Evolutionary conservation across 192 early-diverging fungal genomes (phyloP).

Genomic region (Piromyces sp.): DNA sequence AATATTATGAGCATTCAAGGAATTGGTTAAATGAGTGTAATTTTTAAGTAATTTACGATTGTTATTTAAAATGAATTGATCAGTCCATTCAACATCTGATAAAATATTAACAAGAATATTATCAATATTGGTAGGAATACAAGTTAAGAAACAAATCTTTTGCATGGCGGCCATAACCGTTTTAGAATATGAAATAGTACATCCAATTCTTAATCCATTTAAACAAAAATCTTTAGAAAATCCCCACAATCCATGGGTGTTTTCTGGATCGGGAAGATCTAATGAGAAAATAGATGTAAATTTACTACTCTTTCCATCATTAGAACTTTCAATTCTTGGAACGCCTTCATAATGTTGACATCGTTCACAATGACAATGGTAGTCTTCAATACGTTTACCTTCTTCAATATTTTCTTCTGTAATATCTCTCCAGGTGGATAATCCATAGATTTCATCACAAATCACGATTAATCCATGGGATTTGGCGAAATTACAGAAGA

Average conservation of each 20-base stretch:
- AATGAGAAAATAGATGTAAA: conserved; percentile 49
- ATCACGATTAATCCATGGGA: conserved; percentile 41
- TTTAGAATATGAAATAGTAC: background rate
- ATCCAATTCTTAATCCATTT: background rate
- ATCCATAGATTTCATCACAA: conserved; percentile 68
- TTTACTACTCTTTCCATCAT: conserved; percentile 4
- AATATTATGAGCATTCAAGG: conserved; percentile 24
- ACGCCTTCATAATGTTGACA: too few relatives aligned
- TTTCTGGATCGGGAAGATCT: conserved; percentile 32
- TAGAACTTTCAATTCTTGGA: too few relatives aligned
- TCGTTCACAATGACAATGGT: too few relatives aligned
- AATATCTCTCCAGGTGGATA: conserved; percentile 28
- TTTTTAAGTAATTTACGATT: conserved; percentile 26
- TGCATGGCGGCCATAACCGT: background rate
- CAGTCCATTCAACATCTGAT: conserved; percentile 30
- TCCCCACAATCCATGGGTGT: conserved; percentile 53
- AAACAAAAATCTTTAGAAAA: conserved; percentile 73
- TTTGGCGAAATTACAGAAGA: conserved; percentile 44
- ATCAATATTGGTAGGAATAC: conserved; percentile 39
- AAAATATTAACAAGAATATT: conserved; percentile 33
- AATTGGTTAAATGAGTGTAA: conserved; percentile 19
- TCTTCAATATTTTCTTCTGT: too few relatives aligned
- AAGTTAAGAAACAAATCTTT: conserved; percentile 25
- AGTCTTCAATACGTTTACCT: too few relatives aligned
- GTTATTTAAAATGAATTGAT: conserved; percentile 37